These are phyloP conservation scores for Neonectria punicea DNA, from an alignment of 2,329 filamentous ascomycete genomes.

Conservation along the genomic window DNA sequence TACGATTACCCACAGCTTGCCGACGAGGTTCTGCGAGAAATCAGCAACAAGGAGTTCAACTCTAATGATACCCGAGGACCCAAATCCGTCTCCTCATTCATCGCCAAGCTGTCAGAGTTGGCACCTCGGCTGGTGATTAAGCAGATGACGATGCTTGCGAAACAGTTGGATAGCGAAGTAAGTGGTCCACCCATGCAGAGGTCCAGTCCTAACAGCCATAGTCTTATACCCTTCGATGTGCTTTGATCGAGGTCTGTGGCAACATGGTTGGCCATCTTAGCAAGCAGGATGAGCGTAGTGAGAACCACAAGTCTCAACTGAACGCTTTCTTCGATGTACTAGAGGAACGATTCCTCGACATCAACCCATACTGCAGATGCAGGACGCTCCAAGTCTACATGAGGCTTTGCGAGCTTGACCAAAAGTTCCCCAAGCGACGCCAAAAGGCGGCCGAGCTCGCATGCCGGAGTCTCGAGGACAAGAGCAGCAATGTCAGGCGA, in stretches of 20 bases:
- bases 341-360: constrained; percentile 93
- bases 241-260: constrained; percentile 95
- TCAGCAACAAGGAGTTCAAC: constrained; percentile 98
- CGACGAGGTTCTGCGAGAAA: constrained; percentile 91
- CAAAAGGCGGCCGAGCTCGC: constrained; percentile 90
- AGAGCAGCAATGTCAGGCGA: constrained; percentile 95
- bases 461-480: constrained; percentile 91
- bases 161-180: constrained; percentile 94
- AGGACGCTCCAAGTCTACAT: constrained; percentile 92
- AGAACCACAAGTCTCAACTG: constrained; percentile 94
- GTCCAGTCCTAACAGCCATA: constrained; percentile 48
- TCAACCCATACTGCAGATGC: constrained; percentile 96
- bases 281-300: constrained; percentile 88
- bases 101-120: constrained; percentile 92
- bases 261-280: constrained; percentile 93
- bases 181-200: background rate
- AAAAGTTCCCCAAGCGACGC: constrained; percentile 92
- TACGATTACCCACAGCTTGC: constrained; percentile 97
- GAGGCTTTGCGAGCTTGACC: constrained; percentile 91
- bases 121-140: constrained; percentile 93
- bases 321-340: constrained; percentile 97
- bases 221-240: constrained; percentile 93
- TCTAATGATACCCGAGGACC: constrained; percentile 95
- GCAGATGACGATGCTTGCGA: constrained; percentile 95
- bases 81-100: constrained; percentile 94